These are phyloP conservation scores for Pyronema omphalodes DNA, from an alignment of 495 filamentous ascomycete genomes.

Conservation along the genomic window DNA sequence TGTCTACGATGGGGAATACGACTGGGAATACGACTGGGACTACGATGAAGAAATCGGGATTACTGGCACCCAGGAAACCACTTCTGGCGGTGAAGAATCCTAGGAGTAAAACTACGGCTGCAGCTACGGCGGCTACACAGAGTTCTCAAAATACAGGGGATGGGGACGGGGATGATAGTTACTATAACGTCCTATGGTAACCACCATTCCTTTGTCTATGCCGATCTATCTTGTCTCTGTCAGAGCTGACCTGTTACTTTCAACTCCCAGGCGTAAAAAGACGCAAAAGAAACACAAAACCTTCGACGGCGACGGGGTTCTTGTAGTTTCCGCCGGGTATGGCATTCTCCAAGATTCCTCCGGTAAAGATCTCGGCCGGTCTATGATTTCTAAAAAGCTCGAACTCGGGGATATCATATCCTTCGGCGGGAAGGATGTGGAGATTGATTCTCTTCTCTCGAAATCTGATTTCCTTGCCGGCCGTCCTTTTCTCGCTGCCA, in stretches of 20 bases:
- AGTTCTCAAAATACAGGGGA: neutral
- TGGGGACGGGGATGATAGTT: constrained; percentile 18
- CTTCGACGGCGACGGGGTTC: constrained; percentile 69
- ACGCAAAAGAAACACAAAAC: constrained; percentile 70
- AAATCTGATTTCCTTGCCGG: constrained; percentile 47
- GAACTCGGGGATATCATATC: constrained; percentile 44
- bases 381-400: constrained; percentile 35
- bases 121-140: neutral
- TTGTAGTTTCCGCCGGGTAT: constrained; percentile 38
- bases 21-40: neutral
- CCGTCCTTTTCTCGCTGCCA: constrained; percentile 29
- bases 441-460: constrained; percentile 47
- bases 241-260: neutral
- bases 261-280: constrained; percentile 43
- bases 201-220: neutral
- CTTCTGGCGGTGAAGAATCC: constrained; percentile 28
- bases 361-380: constrained; percentile 43
- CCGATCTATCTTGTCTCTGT: neutral
- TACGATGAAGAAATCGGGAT: neutral
- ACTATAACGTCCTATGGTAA: constrained; percentile 53
- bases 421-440: constrained; percentile 54
- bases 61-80: constrained; percentile 25
- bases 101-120: neutral
- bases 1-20: no score
- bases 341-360: constrained; percentile 45